Percentiles rank a stretch among this genome's conserved stretches.
Evolutionary conservation across 495 filamentous ascomycete species (phyloP).

Genomic region (Hyaloscypha hepaticicola): DNA sequence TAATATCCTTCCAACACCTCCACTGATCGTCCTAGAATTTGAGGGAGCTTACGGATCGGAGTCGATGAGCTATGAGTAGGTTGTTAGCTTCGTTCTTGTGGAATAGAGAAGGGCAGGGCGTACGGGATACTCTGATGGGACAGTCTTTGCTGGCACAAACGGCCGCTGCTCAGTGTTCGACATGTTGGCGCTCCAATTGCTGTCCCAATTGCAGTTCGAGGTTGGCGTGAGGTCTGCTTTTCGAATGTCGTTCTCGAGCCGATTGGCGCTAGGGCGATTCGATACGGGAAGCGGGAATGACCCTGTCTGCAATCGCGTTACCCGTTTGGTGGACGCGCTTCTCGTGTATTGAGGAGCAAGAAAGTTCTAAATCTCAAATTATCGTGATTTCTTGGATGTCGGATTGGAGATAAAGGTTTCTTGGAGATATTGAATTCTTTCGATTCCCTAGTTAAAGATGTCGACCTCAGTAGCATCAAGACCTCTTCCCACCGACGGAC

Average conservation of each 20-base stretch:
- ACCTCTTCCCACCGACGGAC: constrained; percentile 23
- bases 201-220: constrained; percentile 28
- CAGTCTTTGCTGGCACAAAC: constrained; percentile 71
- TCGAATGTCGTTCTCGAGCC: constrained; percentile 17
- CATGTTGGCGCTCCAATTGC: constrained; percentile 50
- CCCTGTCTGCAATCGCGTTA: constrained; percentile 23
- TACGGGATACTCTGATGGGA: constrained; percentile 79
- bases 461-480: constrained; percentile 11
- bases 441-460: constrained; percentile 18
- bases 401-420: background rate
- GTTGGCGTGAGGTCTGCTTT: background rate
- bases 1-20: constrained; percentile 11
- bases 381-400: background rate
- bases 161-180: constrained; percentile 56
- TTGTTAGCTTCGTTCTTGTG: constrained; percentile 21
- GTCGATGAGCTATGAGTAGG: constrained; percentile 77
- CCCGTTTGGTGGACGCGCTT: constrained; percentile 12
- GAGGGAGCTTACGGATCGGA: constrained; percentile 79
- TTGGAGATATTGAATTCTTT: background rate
- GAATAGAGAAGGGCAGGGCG: constrained; percentile 31
- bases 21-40: background rate
- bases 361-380: background rate
- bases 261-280: constrained; percentile 22
- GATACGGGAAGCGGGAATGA: constrained; percentile 8
- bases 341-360: constrained; percentile 5